Evolutionary conservation across 768 basidiomycete genomes (phyloP).

Genomic region (Pulveroboletus sp.): DNA sequence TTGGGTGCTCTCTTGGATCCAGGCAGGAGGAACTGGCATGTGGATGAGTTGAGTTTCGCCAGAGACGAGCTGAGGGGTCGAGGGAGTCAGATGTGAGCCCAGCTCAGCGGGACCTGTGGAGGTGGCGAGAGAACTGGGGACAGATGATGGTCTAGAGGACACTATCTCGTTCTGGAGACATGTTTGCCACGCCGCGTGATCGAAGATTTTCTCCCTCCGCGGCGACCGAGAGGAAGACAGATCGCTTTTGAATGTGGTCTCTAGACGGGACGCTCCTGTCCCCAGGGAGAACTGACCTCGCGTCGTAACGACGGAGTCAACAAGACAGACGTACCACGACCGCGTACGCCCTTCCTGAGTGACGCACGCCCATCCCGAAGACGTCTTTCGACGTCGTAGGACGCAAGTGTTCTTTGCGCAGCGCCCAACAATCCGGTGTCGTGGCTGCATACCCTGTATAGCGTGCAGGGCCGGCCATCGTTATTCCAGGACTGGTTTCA

Average conservation of each 20-base stretch:
- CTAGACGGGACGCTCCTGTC: neutral
- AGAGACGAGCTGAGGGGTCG: too few relatives aligned
- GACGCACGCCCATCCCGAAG: constrained; percentile 7
- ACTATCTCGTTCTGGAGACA: constrained; percentile 13
- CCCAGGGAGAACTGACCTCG: neutral
- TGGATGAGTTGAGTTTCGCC: neutral
- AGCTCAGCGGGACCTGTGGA: too few relatives aligned
- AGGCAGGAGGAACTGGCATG: neutral
- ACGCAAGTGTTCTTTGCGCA: neutral
- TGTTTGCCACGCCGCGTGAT: constrained; percentile 8
- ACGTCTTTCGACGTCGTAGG: constrained; percentile 1
- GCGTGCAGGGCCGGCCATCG: neutral
- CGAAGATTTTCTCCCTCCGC: constrained; percentile 14
- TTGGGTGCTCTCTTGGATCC: neutral
- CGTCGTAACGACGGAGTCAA: neutral
- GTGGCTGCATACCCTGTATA: constrained; percentile 11
- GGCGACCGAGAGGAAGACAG: constrained; percentile 2
- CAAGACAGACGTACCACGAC: neutral
- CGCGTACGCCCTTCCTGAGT: neutral
- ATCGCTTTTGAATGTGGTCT: constrained; percentile 4
- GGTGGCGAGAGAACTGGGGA: too few relatives aligned
- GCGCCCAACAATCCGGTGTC: constrained; percentile 11
- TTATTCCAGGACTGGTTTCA: constrained; percentile 1
- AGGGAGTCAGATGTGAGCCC: neutral
- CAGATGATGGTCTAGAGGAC: neutral